Evolutionary conservation across 805 yeast species (phyloP), one percentile per base, ranked within the genome.

Genomic region (Yarrowia phangngaensis): DNA sequence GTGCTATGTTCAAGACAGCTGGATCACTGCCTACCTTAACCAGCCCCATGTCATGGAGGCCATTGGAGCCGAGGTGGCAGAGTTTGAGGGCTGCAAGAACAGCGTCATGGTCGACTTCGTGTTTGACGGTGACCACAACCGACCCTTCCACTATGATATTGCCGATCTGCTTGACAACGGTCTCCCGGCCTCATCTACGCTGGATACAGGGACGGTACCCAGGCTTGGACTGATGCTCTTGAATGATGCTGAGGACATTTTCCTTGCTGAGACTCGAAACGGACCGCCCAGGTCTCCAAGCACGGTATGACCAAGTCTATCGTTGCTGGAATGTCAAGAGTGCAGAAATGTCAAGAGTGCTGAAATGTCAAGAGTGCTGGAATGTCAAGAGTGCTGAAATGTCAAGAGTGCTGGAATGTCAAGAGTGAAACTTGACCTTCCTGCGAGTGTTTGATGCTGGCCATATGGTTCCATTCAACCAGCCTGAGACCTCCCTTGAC

Each of bases 381-480:
- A n/a, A n/a, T n/a, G n/a, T n/a, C n/a, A n/a, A n/a, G n/a, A n/a
- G n/a, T n/a, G n/a, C n/a, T n/a, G n/a, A n/a, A n/a, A n/a, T n/a
- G n/a, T n/a, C n/a, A n/a, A n/a, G n/a, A n/a, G n/a, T n/a, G n/a
- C n/a, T n/a, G n/a, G n/a, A n/a, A n/a, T n/a, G n/a, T n/a, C n/a
- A n/a, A n/a, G n/a, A n/a, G n/a, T n/a, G 80, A 36, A 72, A 76
- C 53, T 79, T 89, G 57, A 84, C 95, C 4, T 90, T 82, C 71
- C 72, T 86, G 65, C 76, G 95, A 64, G 78, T 89, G 8, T 89
- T 72, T 60, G 90, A 79, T 54, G 97, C 94, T 46, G 97, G 97
- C 22, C 97, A 90, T 68, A 88, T 89, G 96, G 95, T 87, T 54
- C 97, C 97, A n/a, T 82, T 69, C 60, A 89, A 89, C 67, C 90